Evolutionary conservation across 2,329 filamentous ascomycete genomes (phyloP).

Genomic region (Nemania diffusa): DNA sequence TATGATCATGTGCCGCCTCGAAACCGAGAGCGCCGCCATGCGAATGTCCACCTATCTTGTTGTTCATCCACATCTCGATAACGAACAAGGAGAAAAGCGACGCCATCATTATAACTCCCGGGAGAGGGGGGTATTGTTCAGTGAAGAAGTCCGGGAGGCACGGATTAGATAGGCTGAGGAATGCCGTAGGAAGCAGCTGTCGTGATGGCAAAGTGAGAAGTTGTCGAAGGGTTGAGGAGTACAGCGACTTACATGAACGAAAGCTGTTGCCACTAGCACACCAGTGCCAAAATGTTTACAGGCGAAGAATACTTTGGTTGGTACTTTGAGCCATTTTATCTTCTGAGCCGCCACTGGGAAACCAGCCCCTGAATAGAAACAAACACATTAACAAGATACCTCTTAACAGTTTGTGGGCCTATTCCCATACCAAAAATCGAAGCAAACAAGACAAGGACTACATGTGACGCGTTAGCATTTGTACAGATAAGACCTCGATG

Average conservation of each 20-base stretch:
- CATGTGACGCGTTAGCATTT: neutral
- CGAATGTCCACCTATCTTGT: conserved; percentile 67
- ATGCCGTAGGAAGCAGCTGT: conserved; percentile 69
- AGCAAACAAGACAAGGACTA: conserved; percentile 55
- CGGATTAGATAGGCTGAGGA: conserved; percentile 61
- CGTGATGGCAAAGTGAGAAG: neutral
- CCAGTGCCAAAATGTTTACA: conserved; percentile 77
- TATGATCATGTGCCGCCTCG: conserved; percentile 31
- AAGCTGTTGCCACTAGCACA: conserved; percentile 77
- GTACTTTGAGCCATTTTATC: conserved; percentile 67
- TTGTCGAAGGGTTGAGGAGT: neutral
- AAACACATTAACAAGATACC: conserved; percentile 27
- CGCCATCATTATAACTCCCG: conserved; percentile 73
- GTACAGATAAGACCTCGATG: neutral
- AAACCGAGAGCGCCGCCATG: conserved; percentile 67
- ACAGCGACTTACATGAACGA: conserved; percentile 67
- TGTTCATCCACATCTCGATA: conserved; percentile 71
- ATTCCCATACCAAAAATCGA: conserved; percentile 52
- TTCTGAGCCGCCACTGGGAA: conserved; percentile 66
- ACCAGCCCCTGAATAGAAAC: conserved; percentile 54
- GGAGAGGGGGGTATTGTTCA: conserved; percentile 68
- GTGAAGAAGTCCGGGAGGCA: conserved; percentile 70
- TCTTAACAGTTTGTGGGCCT: too few species aligned
- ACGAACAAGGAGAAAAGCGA: conserved; percentile 70
- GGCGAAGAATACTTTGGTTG: conserved; percentile 67